Evolutionary conservation across 129 eudicot genomes (phyloP).

Genomic region (Saussurea involucrata): DNA sequence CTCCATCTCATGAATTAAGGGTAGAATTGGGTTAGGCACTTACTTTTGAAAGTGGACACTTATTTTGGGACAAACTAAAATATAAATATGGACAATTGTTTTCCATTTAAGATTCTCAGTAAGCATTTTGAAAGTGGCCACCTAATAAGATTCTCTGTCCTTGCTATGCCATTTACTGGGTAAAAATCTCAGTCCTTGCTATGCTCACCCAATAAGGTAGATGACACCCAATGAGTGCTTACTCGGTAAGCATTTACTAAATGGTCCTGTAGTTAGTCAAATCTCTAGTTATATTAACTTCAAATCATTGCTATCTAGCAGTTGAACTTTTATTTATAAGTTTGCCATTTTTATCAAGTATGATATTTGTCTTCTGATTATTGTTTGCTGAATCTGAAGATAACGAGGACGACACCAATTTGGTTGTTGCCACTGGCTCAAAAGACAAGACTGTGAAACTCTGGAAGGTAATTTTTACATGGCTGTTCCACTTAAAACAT

Average conservation of each 20-base stretch:
- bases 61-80: neutral
- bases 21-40: neutral
- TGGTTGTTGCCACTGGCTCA: slow-evolving; percentile 76
- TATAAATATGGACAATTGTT: neutral
- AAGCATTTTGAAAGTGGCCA: too few species aligned
- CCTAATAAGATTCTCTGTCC: too few species aligned
- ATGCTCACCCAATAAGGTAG: too few species aligned
- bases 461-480: slow-evolving; percentile 60
- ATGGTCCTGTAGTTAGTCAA: neutral
- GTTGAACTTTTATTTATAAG: neutral
- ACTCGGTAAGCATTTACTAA: too few species aligned
- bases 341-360: neutral
- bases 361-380: neutral
- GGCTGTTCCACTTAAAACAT: neutral
- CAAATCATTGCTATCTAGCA: neutral
- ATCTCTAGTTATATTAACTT: neutral
- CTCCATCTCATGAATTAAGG: neutral
- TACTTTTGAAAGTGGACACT: neutral
- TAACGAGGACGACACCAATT: slow-evolving; percentile 29
- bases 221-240: too few species aligned
- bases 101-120: too few species aligned
- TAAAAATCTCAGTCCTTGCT: too few species aligned
- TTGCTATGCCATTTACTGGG: too few species aligned
- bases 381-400: slow-evolving; percentile 20
- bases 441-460: slow-evolving; percentile 76